A percentile compares a stretch with the other conserved stretches of the same genome.
Conservation (phyloP, 352 stramenopile genomes). For the Pythium rishiriense region DNA sequence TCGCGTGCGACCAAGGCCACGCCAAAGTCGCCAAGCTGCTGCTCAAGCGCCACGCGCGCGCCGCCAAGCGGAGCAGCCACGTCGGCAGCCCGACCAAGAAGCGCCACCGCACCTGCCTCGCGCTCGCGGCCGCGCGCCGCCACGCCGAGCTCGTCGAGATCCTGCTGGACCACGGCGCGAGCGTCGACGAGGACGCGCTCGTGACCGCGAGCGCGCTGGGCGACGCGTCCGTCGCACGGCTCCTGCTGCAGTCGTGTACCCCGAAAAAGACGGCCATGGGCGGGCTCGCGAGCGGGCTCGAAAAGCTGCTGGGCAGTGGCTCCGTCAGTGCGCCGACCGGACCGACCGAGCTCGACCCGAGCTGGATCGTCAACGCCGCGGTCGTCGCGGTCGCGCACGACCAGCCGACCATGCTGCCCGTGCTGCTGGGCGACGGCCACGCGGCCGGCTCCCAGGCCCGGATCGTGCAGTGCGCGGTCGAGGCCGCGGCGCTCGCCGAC, state of each 20-base stretch:
- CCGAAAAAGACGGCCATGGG: slow-evolving; percentile 20
- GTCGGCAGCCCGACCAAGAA: slow-evolving; percentile 30
- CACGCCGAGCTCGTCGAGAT: slow-evolving; percentile 52
- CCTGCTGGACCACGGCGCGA: slow-evolving; percentile 59
- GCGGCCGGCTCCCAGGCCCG: slow-evolving; percentile 30
- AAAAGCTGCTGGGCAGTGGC: slow-evolving; percentile 8
- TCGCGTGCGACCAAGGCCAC: slow-evolving; percentile 60
- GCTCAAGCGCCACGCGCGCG: slow-evolving; percentile 55
- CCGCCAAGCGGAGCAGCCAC: slow-evolving; percentile 35
- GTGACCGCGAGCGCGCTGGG: slow-evolving; percentile 43
- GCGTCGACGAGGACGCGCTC: slow-evolving; percentile 63
- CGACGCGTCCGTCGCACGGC: slow-evolving; percentile 40
- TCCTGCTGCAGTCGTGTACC: slow-evolving; percentile 40
- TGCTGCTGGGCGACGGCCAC: slow-evolving; percentile 57
- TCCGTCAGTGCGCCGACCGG: not conserved
- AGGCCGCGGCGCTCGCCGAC: slow-evolving; percentile 46
- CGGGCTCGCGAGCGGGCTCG: slow-evolving; percentile 23
- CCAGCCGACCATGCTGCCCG: slow-evolving; percentile 39
- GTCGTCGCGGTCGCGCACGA: slow-evolving; percentile 47
- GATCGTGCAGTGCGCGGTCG: slow-evolving; percentile 47
- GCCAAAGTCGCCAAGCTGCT: slow-evolving; percentile 59
- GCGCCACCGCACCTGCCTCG: slow-evolving; percentile 47
- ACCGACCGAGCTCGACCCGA: slow-evolving; percentile 33
- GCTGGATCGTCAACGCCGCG: slow-evolving; percentile 43
- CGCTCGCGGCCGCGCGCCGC: slow-evolving; percentile 47